A percentile compares a stretch with the other conserved stretches of the same genome.
phyloP scores from a whole-genome alignment of 192 early-diverging fungal species.

The Coemansia erecta region DNA sequence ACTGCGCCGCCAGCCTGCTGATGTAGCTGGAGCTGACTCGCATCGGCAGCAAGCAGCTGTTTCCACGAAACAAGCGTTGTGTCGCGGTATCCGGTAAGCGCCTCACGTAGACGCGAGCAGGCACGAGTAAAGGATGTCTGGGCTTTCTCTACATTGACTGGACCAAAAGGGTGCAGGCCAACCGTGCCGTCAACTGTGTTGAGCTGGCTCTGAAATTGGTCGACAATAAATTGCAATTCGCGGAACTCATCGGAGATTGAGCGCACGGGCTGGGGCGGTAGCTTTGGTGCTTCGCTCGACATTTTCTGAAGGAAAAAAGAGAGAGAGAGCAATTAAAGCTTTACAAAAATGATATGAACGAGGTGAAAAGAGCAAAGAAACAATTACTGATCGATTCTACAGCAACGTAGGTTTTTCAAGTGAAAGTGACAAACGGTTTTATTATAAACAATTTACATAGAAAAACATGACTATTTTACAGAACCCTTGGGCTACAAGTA shows the following conservation, averaged over 20 bases:
- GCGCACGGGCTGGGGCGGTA: conserved; percentile 23
- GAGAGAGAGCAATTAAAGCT: background rate
- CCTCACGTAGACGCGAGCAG: conserved; percentile 27
- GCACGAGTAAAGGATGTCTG: conserved; percentile 22
- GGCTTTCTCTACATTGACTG: conserved; percentile 35
- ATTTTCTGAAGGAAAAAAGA: conserved; percentile 4
- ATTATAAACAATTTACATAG: background rate
- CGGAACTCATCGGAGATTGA: conserved; percentile 45
- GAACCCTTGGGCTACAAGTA: too few species aligned
- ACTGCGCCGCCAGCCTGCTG: background rate
- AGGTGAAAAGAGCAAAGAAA: conserved; percentile 3
- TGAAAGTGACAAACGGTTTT: too few species aligned
- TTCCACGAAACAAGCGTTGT: conserved; percentile 40
- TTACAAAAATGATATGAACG: conserved; percentile 1
- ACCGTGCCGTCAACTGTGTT: conserved; percentile 25
- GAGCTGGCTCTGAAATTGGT: conserved; percentile 39
- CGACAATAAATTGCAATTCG: conserved; percentile 31
- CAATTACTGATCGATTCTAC: too few species aligned
- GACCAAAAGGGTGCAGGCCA: conserved; percentile 42
- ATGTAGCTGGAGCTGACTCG: background rate
- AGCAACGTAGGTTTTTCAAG: too few species aligned
- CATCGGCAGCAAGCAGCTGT: conserved; percentile 10
- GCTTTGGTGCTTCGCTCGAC: conserved; percentile 1
- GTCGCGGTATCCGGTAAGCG: conserved; percentile 29
- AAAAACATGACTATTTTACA: background rate